A percentile compares a stretch with the other conserved stretches of the same genome.
Conservation (phyloP, 2,329 filamentous ascomycete genomes). For the Cytospora chrysosperma region DNA sequence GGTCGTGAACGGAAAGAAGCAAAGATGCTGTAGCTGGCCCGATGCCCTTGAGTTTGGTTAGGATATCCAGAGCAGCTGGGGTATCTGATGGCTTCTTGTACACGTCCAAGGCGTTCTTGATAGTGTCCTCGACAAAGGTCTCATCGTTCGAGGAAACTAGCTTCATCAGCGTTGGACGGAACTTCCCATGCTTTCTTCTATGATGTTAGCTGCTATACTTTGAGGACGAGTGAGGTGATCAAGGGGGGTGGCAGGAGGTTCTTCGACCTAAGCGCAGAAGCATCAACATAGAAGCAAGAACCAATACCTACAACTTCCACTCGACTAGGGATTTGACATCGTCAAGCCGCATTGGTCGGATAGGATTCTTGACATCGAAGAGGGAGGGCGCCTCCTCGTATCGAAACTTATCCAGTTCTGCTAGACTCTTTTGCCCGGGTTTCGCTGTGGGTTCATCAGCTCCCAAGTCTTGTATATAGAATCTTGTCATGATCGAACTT, state of each 20-base stretch:
- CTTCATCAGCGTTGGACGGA: constrained; percentile 60
- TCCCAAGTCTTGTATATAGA: background rate
- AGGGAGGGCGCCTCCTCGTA: constrained; percentile 51
- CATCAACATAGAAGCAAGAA: background rate
- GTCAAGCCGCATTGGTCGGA: constrained; percentile 48
- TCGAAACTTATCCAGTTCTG: constrained; percentile 60
- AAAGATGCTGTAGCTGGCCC: constrained; percentile 79
- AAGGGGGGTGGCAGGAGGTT: background rate
- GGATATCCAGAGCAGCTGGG: constrained; percentile 47
- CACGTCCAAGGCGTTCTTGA: constrained; percentile 49
- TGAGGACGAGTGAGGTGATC: background rate
- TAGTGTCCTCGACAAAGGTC: constrained; percentile 44
- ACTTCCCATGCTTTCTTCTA: constrained; percentile 58
- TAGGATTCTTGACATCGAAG: constrained; percentile 40
- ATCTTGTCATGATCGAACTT: constrained; percentile 23
- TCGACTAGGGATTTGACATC: constrained; percentile 63
- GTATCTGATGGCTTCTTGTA: constrained; percentile 42
- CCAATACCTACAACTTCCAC: constrained; percentile 65
- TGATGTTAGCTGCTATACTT: background rate
- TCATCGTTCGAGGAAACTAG: constrained; percentile 61
- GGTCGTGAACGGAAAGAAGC: constrained; percentile 64
- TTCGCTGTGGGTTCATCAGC: constrained; percentile 39
- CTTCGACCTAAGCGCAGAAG: too few relatives aligned
- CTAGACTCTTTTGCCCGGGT: constrained; percentile 49
- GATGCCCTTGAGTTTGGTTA: constrained; percentile 68